Conservation (phyloP, 495 filamentous ascomycete genomes). For the Antarctomyces pellizariae region DNA sequence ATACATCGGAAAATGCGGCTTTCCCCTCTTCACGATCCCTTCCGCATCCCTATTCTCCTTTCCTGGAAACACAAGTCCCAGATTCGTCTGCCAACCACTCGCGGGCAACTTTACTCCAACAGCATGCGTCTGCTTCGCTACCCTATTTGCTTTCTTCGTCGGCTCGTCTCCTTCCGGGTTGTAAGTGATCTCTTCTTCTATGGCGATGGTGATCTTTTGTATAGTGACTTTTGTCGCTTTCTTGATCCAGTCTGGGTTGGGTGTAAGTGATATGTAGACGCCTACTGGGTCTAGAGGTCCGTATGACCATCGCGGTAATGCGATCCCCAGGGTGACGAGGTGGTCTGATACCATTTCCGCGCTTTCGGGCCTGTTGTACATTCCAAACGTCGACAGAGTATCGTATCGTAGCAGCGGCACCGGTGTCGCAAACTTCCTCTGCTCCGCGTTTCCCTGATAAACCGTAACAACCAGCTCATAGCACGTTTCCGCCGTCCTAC, state of each 20-base stretch:
- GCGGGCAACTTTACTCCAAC: conserved; percentile 70
- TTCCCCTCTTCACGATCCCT: conserved; percentile 65
- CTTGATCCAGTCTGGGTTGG: conserved; percentile 72
- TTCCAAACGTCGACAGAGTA: conserved; percentile 92
- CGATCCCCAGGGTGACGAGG: conserved; percentile 75
- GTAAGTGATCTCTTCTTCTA: conserved; percentile 93
- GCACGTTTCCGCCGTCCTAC: conserved; percentile 80
- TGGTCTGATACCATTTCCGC: conserved; percentile 72
- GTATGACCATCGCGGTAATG: conserved; percentile 86
- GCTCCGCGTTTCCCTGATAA: conserved; percentile 64
- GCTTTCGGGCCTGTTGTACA: conserved; percentile 91
- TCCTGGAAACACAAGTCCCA: conserved; percentile 75
- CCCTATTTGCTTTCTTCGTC: conserved; percentile 63
- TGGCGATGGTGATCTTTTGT: conserved; percentile 74
- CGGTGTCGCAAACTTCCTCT: conserved; percentile 78
- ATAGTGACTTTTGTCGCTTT: conserved; percentile 89
- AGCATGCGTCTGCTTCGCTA: conserved; percentile 62
- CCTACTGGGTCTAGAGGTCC: conserved; percentile 86
- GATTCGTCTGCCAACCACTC: conserved; percentile 69
- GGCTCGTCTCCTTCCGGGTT: conserved; percentile 98
- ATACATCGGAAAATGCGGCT: conserved; percentile 74
- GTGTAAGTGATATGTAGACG: conserved; percentile 79
- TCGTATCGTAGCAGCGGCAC: conserved; percentile 85
- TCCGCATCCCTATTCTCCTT: conserved; percentile 77
- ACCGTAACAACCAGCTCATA: conserved; percentile 94